Percentiles rank a stretch among this genome's conserved stretches.
Evolutionary conservation across 2,329 filamentous ascomycete genomes (phyloP).

Genomic region (Diplodia corticola): DNA sequence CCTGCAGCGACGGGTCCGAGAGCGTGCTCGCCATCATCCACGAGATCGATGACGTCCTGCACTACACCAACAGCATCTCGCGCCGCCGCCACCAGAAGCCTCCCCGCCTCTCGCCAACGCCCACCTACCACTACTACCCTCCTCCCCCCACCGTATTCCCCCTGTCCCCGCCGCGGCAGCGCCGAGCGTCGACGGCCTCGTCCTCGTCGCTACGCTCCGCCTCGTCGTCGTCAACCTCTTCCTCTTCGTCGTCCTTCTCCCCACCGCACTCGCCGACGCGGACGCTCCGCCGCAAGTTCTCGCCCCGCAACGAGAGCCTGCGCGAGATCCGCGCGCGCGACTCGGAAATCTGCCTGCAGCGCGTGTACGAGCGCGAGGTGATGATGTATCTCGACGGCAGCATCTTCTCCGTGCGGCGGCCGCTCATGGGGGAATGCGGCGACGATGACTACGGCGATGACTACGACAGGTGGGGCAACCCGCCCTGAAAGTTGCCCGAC

Average conservation of each 20-base stretch:
- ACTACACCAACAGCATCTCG: constrained; percentile 10
- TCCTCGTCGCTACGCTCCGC: constrained; percentile 15
- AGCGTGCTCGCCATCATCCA: constrained; percentile 29
- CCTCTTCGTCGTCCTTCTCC: constrained; percentile 22
- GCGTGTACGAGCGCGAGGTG: constrained; percentile 34
- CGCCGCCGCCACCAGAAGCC: neutral
- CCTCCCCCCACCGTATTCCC: constrained; percentile 27
- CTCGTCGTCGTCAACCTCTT: constrained; percentile 7
- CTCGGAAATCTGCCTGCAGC: constrained; percentile 37
- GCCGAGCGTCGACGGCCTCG: constrained; percentile 28
- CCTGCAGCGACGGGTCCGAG: neutral
- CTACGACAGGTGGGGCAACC: neutral
- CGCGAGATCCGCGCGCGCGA: constrained; percentile 37
- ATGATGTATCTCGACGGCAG: constrained; percentile 34
- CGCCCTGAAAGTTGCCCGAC: neutral
- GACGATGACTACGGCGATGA: too few species aligned
- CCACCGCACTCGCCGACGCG: constrained; percentile 18
- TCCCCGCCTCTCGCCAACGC: neutral
- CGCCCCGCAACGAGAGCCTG: constrained; percentile 34
- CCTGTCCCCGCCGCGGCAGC: constrained; percentile 25
- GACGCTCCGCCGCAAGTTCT: constrained; percentile 28
- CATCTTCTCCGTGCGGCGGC: constrained; percentile 26
- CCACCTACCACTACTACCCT: neutral
- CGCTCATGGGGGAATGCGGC: too few species aligned
- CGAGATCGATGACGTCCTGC: constrained; percentile 28